Evolutionary conservation across 208 protist genomes (phyloP).

Genomic region (Blastocrithidia nonstop): DNA sequence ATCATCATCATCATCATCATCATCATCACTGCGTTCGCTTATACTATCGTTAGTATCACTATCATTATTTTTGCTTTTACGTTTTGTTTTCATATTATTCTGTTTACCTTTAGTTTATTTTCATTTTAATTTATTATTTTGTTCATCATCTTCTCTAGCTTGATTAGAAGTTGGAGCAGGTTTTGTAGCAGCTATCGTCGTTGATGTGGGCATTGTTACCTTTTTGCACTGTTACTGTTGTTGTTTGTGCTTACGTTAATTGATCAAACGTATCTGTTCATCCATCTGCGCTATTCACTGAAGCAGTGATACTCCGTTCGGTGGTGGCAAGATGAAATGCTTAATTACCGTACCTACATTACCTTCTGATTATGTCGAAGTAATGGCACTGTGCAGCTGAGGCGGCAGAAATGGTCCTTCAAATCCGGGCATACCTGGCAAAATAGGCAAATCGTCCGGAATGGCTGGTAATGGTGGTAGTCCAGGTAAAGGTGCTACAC

Average conservation of each 20-base stretch:
- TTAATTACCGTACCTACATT: constrained; percentile 9
- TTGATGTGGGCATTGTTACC: too few relatives aligned
- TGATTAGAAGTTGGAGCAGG: too few relatives aligned
- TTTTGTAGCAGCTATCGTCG: too few relatives aligned
- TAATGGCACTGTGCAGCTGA: background rate
- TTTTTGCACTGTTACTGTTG: background rate
- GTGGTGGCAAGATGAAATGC: constrained; percentile 24
- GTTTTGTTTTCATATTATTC: too few relatives aligned
- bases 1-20: too few relatives aligned
- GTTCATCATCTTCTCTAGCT: too few relatives aligned
- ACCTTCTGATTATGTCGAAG: constrained; percentile 1
- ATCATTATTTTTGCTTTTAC: too few relatives aligned
- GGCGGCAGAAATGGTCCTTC: constrained; percentile 26
- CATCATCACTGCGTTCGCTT: too few relatives aligned
- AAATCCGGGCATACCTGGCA: constrained; percentile 34
- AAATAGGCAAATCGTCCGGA: constrained; percentile 11
- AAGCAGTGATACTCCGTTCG: constrained; percentile 13
- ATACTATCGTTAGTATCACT: too few relatives aligned
- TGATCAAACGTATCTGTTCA: constrained; percentile 7
- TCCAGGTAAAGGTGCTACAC: constrained; percentile 9
- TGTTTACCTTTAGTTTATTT: too few relatives aligned
- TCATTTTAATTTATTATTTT: too few relatives aligned
- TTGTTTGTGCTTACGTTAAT: background rate
- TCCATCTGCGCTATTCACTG: constrained; percentile 13
- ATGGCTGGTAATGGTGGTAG: constrained; percentile 14